Conservation (phyloP, 805 yeast genomes). For the Candida pini region DNA sequence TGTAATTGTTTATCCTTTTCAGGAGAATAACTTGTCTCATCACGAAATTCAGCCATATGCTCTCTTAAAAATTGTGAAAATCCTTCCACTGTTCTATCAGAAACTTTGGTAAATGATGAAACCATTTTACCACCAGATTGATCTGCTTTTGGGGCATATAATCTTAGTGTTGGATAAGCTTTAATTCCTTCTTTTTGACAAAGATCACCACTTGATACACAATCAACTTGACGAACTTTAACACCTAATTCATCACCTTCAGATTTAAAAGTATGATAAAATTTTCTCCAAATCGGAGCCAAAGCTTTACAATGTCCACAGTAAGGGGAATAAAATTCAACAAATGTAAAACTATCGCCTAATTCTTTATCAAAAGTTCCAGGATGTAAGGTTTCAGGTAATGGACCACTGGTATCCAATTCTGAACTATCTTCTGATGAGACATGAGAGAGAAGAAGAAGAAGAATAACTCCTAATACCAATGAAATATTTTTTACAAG, state of each 20-base stretch:
- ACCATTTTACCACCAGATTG: slow-evolving; percentile 31
- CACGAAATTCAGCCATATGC: slow-evolving; percentile 37
- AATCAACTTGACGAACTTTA: slow-evolving; percentile 72
- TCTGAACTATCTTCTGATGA: slow-evolving; percentile 1
- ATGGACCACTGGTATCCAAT: too few species aligned
- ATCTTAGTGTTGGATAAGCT: slow-evolving; percentile 65
- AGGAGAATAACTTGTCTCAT: slow-evolving; percentile 39
- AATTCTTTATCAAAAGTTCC: slow-evolving; percentile 45
- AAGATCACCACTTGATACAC: slow-evolving; percentile 81
- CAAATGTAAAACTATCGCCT: slow-evolving; percentile 57
- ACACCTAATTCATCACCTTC: slow-evolving; percentile 45
- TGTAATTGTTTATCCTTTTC: slow-evolving; percentile 31
- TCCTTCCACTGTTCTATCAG: slow-evolving; percentile 42
- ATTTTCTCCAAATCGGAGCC: slow-evolving; percentile 78
- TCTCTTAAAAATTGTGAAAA: slow-evolving; percentile 50
- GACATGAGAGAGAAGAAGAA: too few species aligned
- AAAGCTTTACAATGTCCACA: slow-evolving; percentile 76
- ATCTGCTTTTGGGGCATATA: slow-evolving; percentile 56
- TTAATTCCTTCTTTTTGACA: slow-evolving; percentile 61
- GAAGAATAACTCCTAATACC: too few species aligned
- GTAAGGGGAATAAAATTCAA: slow-evolving; percentile 88
- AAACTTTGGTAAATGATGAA: slow-evolving; percentile 42
- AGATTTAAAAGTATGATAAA: slow-evolving; percentile 44
- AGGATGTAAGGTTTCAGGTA: slow-evolving; percentile 49
- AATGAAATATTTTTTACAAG: too few species aligned